phyloP scores from a whole-genome alignment of 305 asterid species.

The Fraxinus dipetala region DNA sequence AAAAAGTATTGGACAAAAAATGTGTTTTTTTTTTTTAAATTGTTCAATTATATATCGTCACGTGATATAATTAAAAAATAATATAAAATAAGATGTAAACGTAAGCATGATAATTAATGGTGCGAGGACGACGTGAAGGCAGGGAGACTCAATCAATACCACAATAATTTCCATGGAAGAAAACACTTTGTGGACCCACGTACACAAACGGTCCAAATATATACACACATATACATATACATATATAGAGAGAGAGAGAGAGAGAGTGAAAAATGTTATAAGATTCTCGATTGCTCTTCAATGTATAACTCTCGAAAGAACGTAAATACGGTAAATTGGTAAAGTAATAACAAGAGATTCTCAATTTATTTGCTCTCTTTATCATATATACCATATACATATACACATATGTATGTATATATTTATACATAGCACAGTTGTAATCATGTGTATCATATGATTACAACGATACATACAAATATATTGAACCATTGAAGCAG shows the following conservation, averaged over 20 bases:
- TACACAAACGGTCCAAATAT: too few relatives aligned
- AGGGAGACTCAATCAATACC: too few relatives aligned
- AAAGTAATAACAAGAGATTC: background rate
- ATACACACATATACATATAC: too few relatives aligned
- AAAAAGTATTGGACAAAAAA: too few relatives aligned
- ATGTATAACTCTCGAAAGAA: background rate
- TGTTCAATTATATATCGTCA: too few relatives aligned
- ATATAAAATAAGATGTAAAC: too few relatives aligned
- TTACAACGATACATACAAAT: slow-evolving; percentile 22
- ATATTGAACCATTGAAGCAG: slow-evolving; percentile 26
- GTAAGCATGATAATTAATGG: too few relatives aligned
- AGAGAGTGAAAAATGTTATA: background rate
- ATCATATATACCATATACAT: slow-evolving; percentile 15
- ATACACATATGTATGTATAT: background rate
- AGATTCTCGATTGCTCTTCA: background rate
- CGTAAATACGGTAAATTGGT: background rate
- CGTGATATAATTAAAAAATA: too few relatives aligned
- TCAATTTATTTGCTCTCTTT: background rate
- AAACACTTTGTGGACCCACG: too few relatives aligned
- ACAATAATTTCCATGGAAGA: too few relatives aligned
- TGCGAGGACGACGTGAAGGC: too few relatives aligned
- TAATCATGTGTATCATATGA: slow-evolving; percentile 27
- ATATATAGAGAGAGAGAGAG: background rate
- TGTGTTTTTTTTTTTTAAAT: too few relatives aligned
- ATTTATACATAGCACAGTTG: slow-evolving; percentile 27